Evolutionary conservation across 225 moss, liverwort and hornwort species (phyloP), one percentile per base, ranked within the genome.

Genomic region (Sphagnum tenellum): DNA sequence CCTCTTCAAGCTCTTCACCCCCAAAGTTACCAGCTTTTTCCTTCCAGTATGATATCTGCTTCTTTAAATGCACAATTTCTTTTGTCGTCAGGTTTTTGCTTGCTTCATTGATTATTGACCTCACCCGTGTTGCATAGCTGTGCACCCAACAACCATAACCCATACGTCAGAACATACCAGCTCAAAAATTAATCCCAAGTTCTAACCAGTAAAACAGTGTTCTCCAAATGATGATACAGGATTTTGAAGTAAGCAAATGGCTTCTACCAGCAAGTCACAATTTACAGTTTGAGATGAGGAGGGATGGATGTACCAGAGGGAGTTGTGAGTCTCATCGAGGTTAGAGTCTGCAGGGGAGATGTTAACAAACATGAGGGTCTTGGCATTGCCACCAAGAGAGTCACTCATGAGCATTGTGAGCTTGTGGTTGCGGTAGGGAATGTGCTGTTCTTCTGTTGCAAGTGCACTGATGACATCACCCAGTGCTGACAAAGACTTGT

Each of bases 401-500:
- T 94, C 93, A 67, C 93, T 94, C 93, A 94, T 94, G 8, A 94
- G 88, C 93, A 94, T 94, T 45, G 93, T 94, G 60, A 94, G 56
- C 72, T 94, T 94, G 48, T 94, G 93, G 60, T 94, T 94, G n/a
- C 90, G 90, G 59, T 94, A 94, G 14, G 93, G 93, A 51, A 94
- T 90, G 73, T 90, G 88, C 12, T 88, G 75, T 74, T 94, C 93
- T 14, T 94, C 89, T 44, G 93, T 94, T 13, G 90, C 93, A 66
- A 94, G 65, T 3, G 93, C 90, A 74, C 90, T 94, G 68, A 94
- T 94, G 1, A 94, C 93, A 67, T 94, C 93, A 74, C 93, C 93
- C 4, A 94, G 73, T 3, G 93, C 93, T 49, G 93, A 94, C 67
- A 94, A 77, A 44, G 93, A 94, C 67, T 94, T 94, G 76, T 94